phyloP scores from a whole-genome alignment of 1,284 basidiomycete genomes.

The Schizophyllum commune region DNA sequence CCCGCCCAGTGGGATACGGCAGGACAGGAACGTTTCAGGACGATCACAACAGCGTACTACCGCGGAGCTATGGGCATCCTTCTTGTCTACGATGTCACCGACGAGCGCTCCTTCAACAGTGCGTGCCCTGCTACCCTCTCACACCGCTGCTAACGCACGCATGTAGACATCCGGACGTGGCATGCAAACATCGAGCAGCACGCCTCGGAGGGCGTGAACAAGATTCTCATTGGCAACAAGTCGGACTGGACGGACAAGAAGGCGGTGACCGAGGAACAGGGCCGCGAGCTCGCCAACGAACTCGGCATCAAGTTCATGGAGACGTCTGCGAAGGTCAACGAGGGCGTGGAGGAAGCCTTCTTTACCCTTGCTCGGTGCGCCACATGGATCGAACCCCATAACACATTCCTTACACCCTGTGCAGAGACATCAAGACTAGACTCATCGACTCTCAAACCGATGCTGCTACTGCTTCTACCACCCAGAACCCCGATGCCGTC shows the following conservation, averaged over 20 bases:
- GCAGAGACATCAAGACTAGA: conserved; percentile 92
- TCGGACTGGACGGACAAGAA: conserved; percentile 77
- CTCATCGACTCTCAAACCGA: conserved; percentile 93
- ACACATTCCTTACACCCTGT: not conserved
- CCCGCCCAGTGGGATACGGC: conserved; percentile 89
- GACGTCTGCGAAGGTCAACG: conserved; percentile 96
- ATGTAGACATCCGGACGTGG: conserved; percentile 95
- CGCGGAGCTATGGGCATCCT: conserved; percentile 99
- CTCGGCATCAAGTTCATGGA: conserved; percentile 96
- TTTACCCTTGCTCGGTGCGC: conserved; percentile 90
- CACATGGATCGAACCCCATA: conserved; percentile 1
- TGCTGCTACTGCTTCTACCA: conserved; percentile 37
- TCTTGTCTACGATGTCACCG: conserved; percentile 97
- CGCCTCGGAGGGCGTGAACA: conserved; percentile 75
- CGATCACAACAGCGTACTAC: conserved; percentile 99
- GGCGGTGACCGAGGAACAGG: conserved; percentile 82
- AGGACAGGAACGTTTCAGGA: conserved; percentile 98
- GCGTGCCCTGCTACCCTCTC: conserved; percentile 24
- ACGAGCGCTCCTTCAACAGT: conserved; percentile 98
- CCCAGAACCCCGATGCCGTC: conserved; percentile 44
- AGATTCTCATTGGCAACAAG: conserved; percentile 16
- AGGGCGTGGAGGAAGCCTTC: conserved; percentile 98
- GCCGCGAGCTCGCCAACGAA: conserved; percentile 76
- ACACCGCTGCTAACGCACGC: not conserved
- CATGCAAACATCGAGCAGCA: conserved; percentile 98